Conservation (phyloP, 2,329 filamentous ascomycete genomes). For the Nemania sp. region DNA sequence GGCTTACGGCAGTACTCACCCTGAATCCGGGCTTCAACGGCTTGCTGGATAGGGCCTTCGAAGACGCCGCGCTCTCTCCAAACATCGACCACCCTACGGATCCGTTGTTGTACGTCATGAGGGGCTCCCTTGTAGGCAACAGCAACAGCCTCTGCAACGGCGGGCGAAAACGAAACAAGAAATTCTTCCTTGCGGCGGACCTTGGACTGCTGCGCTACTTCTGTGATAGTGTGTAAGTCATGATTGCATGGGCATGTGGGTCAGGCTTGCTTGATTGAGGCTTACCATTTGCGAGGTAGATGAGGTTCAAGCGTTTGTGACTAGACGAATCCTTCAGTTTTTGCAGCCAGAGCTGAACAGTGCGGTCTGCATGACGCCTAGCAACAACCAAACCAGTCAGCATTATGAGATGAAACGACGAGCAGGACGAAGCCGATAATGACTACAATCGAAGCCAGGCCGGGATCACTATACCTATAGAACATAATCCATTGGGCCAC, state of each 20-base stretch:
- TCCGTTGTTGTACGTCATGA: constrained; percentile 83
- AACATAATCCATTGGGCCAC: constrained; percentile 99
- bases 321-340: constrained; percentile 85
- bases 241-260: constrained; percentile 7
- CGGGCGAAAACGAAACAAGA: constrained; percentile 84
- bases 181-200: constrained; percentile 93
- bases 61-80: constrained; percentile 91
- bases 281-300: constrained; percentile 94
- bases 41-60: constrained; percentile 75
- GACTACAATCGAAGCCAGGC: constrained; percentile 9
- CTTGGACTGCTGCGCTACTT: constrained; percentile 95
- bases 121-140: constrained; percentile 90
- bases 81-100: constrained; percentile 88
- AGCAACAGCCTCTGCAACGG: constrained; percentile 88
- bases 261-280: constrained; percentile 8
- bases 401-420: constrained; percentile 15
- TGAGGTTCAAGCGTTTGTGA: constrained; percentile 83
- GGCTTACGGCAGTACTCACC: constrained; percentile 56
- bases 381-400: constrained; percentile 39
- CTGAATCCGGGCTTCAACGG: constrained; percentile 78
- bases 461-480: constrained; percentile 69
- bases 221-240: constrained; percentile 50
- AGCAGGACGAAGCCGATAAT: background rate
- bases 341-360: constrained; percentile 89
- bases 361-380: constrained; percentile 90